Base-by-base conservation (phyloP, 306 rosid species). In the Styphnolobium japonicum region DNA sequence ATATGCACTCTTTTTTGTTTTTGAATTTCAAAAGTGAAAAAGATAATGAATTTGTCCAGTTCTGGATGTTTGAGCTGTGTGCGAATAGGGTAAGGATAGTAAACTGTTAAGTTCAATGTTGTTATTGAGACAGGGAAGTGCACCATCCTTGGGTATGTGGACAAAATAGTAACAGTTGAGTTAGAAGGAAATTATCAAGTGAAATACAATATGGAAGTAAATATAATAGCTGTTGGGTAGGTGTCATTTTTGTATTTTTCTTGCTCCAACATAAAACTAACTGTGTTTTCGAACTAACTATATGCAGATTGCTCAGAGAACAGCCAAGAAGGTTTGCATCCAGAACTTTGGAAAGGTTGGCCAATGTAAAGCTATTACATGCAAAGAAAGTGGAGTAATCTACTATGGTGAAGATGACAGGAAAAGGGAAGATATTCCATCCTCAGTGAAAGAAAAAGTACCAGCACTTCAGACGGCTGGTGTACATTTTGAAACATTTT, bases 391-490 rank as follows among this genome's bases (percentile, higher is more conserved):
- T 84, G 92, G 89, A 82, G 96, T 92, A 46, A 85, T 95, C 71
- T 89, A 87, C 91, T 83, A 86, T 21, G 97, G 98, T 58, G 57
- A 85, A 16, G 83, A 88, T 83, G 82, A 39, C 21, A 76, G 74
- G 34, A 79, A 66, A 39, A 80, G 90, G 75, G 83, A 82, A 11
- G 89, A 88, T 5, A 79, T 90, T 57, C 85, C 89, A 19, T 80
- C 83, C 43, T 55, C 85, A 2, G 92, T 76, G 27, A 90, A 86
- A 79, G 93, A 90, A 63, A 83, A 85, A 79, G 60, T 88, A 55
- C 90, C 94, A 15, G 98, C 98, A 15, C 79, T 92, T 64, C 98
- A 90, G 68, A 88, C 98, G 6, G 67, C 96, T 2, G 98, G 98
- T 12, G 82, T 95, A 29, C 92, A 92, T 85, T 92, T 95, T 29